These are phyloP conservation scores for Endogone sp. DNA, from an alignment of 192 early-diverging fungal species.

Conservation along the genomic window DNA sequence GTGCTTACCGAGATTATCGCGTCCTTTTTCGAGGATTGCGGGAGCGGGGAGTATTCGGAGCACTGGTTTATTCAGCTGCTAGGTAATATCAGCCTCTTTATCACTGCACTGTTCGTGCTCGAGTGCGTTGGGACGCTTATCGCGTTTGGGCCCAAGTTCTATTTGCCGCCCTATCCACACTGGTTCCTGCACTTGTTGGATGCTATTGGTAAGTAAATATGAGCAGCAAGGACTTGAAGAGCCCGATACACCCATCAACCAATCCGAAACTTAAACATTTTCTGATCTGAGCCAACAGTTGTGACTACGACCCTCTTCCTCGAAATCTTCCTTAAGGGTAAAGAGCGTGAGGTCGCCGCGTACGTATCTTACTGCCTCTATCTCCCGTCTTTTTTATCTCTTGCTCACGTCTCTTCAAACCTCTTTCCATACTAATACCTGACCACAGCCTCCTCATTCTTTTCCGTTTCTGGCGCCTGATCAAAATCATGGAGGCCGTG, in stretches of 20 bases:
- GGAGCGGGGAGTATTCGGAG: conserved; percentile 11
- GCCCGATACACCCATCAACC: too few species aligned
- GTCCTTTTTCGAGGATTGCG: conserved; percentile 30
- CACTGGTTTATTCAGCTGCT: conserved; percentile 32
- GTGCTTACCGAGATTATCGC: conserved; percentile 23
- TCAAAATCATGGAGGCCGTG: conserved; percentile 45
- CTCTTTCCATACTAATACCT: background rate
- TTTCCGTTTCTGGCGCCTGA: conserved; percentile 52
- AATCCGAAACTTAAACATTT: too few species aligned
- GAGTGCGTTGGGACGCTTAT: conserved; percentile 41
- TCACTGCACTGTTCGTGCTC: conserved; percentile 44
- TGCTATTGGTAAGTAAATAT: conserved; percentile 33
- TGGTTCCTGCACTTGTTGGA: conserved; percentile 45
- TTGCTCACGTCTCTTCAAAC: background rate
- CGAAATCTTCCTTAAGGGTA: conserved; percentile 46
- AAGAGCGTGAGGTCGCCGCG: conserved; percentile 46
- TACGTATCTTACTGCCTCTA: conserved; percentile 3
- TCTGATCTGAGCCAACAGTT: conserved; percentile 17
- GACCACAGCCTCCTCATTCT: conserved; percentile 41
- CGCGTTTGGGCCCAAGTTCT: conserved; percentile 45
- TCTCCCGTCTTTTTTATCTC: background rate
- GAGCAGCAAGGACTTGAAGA: too few species aligned
- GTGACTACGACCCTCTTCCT: conserved; percentile 45
- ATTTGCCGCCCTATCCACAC: conserved; percentile 27
- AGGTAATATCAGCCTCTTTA: conserved; percentile 27